Evolutionary conservation across 2,329 filamentous ascomycete species (phyloP).

Genomic region (Colletotrichum agaves): DNA sequence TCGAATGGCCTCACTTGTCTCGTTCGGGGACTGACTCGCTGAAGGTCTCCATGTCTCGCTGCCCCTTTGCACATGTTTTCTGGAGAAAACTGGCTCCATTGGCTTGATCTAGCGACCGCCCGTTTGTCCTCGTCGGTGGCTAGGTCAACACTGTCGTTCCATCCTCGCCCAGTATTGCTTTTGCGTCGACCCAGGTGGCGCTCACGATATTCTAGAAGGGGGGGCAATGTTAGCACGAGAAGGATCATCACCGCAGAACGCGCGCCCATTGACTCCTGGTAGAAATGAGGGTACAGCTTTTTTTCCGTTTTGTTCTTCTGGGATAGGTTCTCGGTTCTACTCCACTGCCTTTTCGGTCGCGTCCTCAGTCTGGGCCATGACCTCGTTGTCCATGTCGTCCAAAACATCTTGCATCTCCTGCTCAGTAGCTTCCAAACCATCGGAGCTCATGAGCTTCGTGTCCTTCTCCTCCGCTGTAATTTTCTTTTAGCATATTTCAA

Average conservation of each 20-base stretch:
- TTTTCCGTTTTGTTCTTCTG: conserved; percentile 9
- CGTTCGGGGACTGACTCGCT: neutral
- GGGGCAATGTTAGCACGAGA: conserved; percentile 12
- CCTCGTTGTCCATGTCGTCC: conserved; percentile 55
- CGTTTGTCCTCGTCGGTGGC: conserved; percentile 23
- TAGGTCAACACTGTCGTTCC: conserved; percentile 8
- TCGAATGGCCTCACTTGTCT: neutral
- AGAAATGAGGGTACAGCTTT: conserved; percentile 6
- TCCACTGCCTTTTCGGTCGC: conserved; percentile 37
- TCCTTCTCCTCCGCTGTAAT: conserved; percentile 72
- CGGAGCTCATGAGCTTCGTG: conserved; percentile 74
- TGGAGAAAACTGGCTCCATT: neutral
- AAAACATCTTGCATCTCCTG: conserved; percentile 68
- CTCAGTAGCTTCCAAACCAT: conserved; percentile 72
- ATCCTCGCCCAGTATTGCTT: conserved; percentile 18
- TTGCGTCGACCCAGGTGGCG: conserved; percentile 19
- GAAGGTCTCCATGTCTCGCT: neutral
- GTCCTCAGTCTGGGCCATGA: conserved; percentile 42
- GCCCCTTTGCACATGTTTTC: conserved; percentile 10
- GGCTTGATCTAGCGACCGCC: conserved; percentile 18
- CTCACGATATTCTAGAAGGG: conserved; percentile 27
- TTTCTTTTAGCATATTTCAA: conserved; percentile 42
- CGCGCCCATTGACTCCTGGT: neutral
- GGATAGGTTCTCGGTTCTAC: conserved; percentile 8
- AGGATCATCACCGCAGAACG: conserved; percentile 10